Evolutionary conservation across 495 filamentous ascomycete species (phyloP).

Genomic region (Penicillium verhagenii): DNA sequence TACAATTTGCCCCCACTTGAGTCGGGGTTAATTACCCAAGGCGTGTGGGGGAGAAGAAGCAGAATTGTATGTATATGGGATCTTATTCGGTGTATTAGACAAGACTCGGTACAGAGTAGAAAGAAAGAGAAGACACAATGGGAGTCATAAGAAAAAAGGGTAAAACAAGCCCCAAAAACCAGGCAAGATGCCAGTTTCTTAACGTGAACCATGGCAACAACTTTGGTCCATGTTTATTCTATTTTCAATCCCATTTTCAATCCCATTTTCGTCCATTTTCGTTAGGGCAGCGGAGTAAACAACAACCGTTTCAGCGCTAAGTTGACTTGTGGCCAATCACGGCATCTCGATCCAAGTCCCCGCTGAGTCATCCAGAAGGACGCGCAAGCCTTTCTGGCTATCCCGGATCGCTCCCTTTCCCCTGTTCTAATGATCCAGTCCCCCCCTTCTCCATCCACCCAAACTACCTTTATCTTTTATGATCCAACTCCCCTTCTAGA

Average conservation of each 20-base stretch:
- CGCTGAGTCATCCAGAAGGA: constrained; percentile 39
- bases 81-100: too few relatives aligned
- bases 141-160: too few relatives aligned
- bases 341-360: not conserved
- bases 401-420: constrained; percentile 23
- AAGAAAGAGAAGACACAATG: too few relatives aligned
- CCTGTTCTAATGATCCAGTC: constrained; percentile 4
- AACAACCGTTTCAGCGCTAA: constrained; percentile 11
- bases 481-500: constrained; percentile 5
- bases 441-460: not conserved
- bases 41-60: not conserved
- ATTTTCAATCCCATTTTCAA: too few relatives aligned
- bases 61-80: too few relatives aligned
- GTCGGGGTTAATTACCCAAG: not conserved
- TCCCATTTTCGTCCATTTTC: too few relatives aligned
- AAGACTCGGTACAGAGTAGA: not conserved
- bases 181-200: too few relatives aligned
- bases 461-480: not conserved
- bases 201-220: not conserved
- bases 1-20: not conserved
- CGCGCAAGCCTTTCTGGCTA: constrained; percentile 41
- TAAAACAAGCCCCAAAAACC: too few relatives aligned
- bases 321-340: constrained; percentile 13
- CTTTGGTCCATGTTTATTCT: too few relatives aligned
- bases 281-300: constrained; percentile 1